Conservation (phyloP, 2,329 filamentous ascomycete species). For the Fusarium beomiforme region DNA sequence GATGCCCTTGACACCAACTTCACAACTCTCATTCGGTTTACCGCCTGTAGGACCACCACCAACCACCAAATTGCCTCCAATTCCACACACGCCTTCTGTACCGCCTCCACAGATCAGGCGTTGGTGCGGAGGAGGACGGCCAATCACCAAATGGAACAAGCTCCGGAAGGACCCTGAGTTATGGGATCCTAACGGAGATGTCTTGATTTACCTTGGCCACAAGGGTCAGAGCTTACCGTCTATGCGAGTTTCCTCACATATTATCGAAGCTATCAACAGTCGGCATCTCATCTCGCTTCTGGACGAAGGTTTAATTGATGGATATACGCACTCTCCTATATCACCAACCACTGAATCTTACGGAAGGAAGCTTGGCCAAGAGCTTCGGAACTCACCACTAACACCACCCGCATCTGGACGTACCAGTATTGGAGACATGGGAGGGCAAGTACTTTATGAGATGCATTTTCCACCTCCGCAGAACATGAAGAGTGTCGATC, state of each 20-base stretch:
- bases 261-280: constrained; percentile 67
- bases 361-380: constrained; percentile 45
- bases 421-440: constrained; percentile 47
- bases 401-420: constrained; percentile 56
- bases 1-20: constrained; percentile 33
- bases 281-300: constrained; percentile 63
- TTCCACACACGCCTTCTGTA: constrained; percentile 45
- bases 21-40: constrained; percentile 28
- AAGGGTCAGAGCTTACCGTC: constrained; percentile 59
- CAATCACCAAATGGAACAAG: constrained; percentile 65
- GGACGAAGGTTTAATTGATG: constrained; percentile 62
- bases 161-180: constrained; percentile 68
- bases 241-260: constrained; percentile 66
- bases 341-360: constrained; percentile 55
- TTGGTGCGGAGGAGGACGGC: constrained; percentile 62
- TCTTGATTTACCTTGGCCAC: constrained; percentile 64
- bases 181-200: constrained; percentile 70
- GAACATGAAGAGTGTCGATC: constrained; percentile 58
- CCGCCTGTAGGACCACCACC: constrained; percentile 52
- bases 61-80: constrained; percentile 54
- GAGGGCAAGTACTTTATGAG: constrained; percentile 68
- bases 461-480: constrained; percentile 70
- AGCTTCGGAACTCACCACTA: constrained; percentile 24
- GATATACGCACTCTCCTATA: constrained; percentile 49
- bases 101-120: constrained; percentile 57